These are phyloP conservation scores for Arthrobotrys conoides DNA, from an alignment of 2,329 filamentous ascomycete species.

Conservation along the genomic window DNA sequence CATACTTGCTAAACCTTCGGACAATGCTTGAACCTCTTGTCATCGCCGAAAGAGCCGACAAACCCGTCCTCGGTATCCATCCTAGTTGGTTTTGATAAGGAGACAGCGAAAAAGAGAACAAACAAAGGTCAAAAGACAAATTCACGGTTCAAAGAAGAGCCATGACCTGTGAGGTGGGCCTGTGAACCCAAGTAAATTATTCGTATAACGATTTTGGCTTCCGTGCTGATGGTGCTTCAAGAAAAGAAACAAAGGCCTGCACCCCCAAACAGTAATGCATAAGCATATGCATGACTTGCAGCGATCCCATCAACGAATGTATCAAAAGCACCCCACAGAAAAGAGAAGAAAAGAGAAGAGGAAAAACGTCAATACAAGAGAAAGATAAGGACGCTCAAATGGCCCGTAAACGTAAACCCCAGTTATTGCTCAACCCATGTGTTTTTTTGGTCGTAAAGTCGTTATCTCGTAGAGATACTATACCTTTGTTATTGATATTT, in stretches of 20 bases:
- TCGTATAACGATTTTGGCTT: slow-evolving; percentile 29
- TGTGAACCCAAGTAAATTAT: slow-evolving; percentile 41
- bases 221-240: neutral
- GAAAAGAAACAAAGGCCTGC: slow-evolving; percentile 15
- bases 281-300: slow-evolving; percentile 14
- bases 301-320: slow-evolving; percentile 41
- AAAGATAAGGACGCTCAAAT: slow-evolving; percentile 37
- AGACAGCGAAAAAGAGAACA: slow-evolving; percentile 5
- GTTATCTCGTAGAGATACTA: slow-evolving; percentile 55
- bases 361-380: slow-evolving; percentile 33
- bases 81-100: slow-evolving; percentile 41
- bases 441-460: slow-evolving; percentile 58
- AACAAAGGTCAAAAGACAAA: slow-evolving; percentile 18
- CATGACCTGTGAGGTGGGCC: slow-evolving; percentile 15
- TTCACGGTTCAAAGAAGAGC: slow-evolving; percentile 19
- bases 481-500: slow-evolving; percentile 31
- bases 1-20: slow-evolving; percentile 56
- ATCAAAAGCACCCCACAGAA: slow-evolving; percentile 23
- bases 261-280: slow-evolving; percentile 17
- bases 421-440: slow-evolving; percentile 50
- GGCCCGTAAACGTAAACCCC: slow-evolving; percentile 28
- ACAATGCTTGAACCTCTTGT: slow-evolving; percentile 61
- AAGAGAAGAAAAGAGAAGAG: slow-evolving; percentile 15
- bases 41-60: slow-evolving; percentile 61
- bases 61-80: slow-evolving; percentile 58